phyloP scores from a whole-genome alignment of 768 basidiomycete genomes.

The Tylopilus cervinicoccineus region DNA sequence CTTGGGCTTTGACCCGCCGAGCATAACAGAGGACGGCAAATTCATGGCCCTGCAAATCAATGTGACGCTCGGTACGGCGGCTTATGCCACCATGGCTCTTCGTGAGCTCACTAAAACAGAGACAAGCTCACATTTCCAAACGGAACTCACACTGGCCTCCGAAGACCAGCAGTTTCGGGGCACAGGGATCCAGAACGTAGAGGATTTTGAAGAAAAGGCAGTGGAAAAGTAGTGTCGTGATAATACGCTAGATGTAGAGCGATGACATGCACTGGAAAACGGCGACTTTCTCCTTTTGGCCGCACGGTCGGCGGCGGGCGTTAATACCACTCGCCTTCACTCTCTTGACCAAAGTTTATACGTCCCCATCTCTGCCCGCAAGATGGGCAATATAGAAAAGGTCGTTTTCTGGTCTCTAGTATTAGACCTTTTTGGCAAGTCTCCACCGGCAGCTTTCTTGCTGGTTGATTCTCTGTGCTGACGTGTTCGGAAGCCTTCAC shows the following conservation, averaged over 20 bases:
- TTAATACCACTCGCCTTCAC: neutral
- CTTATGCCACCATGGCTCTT: constrained; percentile 98
- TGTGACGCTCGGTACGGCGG: constrained; percentile 82
- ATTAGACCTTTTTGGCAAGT: constrained; percentile 76
- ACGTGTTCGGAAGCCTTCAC: constrained; percentile 65
- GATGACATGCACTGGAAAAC: too few species aligned
- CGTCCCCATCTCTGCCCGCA: neutral
- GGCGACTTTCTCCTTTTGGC: too few species aligned
- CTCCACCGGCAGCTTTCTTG: neutral
- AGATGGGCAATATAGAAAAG: constrained; percentile 67
- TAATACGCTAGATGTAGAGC: too few species aligned
- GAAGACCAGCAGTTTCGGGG: constrained; percentile 83
- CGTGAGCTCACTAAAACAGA: constrained; percentile 94
- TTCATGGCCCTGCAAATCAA: constrained; percentile 87
- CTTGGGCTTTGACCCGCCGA: constrained; percentile 74
- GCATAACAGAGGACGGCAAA: constrained; percentile 63
- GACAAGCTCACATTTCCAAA: constrained; percentile 90
- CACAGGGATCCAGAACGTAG: constrained; percentile 23
- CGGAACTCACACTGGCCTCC: constrained; percentile 66
- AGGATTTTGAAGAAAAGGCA: constrained; percentile 23
- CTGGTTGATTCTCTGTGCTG: constrained; percentile 4
- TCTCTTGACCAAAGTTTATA: neutral
- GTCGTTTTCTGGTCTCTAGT: constrained; percentile 89
- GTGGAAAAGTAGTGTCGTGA: constrained; percentile 10
- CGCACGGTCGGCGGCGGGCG: too few species aligned